Percentiles rank a stretch among this genome's conserved stretches.
phyloP scores from a whole-genome alignment of 208 protist species.

The Leishmania aethiopica region DNA sequence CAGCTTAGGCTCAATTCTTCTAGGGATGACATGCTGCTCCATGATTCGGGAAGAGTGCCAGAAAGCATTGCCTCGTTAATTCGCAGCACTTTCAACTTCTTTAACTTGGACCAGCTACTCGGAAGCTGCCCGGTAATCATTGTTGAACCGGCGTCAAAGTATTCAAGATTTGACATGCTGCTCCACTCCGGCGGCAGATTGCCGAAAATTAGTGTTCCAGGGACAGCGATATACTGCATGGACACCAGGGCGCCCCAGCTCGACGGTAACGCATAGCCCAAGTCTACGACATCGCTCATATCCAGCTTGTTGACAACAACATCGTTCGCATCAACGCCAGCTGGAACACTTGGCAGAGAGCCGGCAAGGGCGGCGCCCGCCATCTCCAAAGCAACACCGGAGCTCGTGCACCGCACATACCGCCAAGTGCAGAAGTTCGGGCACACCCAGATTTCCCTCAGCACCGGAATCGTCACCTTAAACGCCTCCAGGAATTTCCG shows the following conservation, averaged over 20 bases:
- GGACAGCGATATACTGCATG: background rate
- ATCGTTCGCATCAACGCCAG: background rate
- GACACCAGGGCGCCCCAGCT: background rate
- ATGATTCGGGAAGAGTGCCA: background rate
- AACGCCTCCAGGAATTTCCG: background rate
- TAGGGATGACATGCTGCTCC: background rate
- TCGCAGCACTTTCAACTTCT: background rate
- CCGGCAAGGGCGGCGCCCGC: background rate
- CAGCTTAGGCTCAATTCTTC: background rate
- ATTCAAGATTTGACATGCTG: background rate
- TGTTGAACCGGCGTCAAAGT: background rate
- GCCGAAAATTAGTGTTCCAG: background rate
- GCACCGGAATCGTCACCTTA: background rate
- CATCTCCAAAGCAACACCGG: slow-evolving; percentile 8
- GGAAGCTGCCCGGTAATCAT: background rate
- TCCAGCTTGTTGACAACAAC: slow-evolving; percentile 2
- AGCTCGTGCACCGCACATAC: background rate
- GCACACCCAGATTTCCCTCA: background rate
- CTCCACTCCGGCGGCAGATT: background rate
- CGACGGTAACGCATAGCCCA: background rate
- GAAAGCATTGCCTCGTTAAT: background rate
- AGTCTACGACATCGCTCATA: background rate
- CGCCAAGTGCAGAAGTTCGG: slow-evolving; percentile 3
- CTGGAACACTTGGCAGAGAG: background rate
- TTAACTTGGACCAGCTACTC: background rate